phyloP scores from a whole-genome alignment of 2,329 filamentous ascomycete species.

The Nothophaeocryptopus gaeumannii region DNA sequence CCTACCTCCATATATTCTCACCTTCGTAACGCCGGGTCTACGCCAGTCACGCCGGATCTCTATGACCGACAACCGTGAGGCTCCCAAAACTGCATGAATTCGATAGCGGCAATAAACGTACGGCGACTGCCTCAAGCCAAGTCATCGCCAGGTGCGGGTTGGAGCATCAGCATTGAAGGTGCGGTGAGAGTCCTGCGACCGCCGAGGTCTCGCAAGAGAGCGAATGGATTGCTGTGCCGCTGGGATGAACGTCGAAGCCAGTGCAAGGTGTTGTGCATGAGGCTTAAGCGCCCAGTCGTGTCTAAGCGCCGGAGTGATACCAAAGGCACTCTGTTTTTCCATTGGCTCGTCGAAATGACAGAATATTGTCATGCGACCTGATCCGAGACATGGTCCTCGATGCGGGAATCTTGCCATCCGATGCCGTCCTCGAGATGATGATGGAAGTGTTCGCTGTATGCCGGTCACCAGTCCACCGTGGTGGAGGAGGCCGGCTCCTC shows the following conservation, averaged over 20 bases:
- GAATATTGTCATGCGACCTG: too few relatives aligned
- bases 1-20: constrained; percentile 18
- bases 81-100: constrained; percentile 11
- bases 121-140: too few relatives aligned
- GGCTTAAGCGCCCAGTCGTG: constrained; percentile 23
- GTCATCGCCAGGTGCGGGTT: too few relatives aligned
- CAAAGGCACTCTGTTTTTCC: too few relatives aligned
- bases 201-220: constrained; percentile 6
- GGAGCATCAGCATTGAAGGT: constrained; percentile 1
- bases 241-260: constrained; percentile 3
- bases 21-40: constrained; percentile 7
- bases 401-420: background rate
- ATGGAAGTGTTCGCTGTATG: too few relatives aligned
- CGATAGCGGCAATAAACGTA: constrained; percentile 18
- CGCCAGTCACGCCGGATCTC: constrained; percentile 4
- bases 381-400: constrained; percentile 8
- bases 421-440: too few relatives aligned
- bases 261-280: constrained; percentile 14
- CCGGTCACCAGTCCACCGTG: too few relatives aligned
- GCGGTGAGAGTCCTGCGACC: constrained; percentile 9
- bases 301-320: constrained; percentile 18
- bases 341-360: too few relatives aligned
- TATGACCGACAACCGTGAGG: constrained; percentile 2
- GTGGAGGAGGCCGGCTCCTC: too few relatives aligned
- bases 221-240: constrained; percentile 31